Evolutionary conservation across 768 basidiomycete species (phyloP).

Genomic region (Strobilomyces confusus): DNA sequence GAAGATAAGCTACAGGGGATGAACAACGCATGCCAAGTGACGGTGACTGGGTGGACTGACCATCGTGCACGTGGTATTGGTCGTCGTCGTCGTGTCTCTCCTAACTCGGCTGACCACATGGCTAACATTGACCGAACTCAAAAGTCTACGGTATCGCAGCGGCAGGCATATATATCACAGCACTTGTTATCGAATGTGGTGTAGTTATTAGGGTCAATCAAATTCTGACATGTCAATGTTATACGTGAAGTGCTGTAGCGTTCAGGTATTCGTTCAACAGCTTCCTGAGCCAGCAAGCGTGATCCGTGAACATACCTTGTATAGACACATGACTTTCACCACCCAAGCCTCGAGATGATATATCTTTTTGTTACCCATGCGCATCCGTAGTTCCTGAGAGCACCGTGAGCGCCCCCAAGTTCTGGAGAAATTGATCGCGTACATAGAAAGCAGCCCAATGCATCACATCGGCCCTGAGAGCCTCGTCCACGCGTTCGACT

Average conservation of each 20-base stretch:
- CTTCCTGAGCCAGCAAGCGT: neutral
- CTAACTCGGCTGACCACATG: neutral
- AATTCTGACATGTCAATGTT: conserved; percentile 34
- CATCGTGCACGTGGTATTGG: conserved; percentile 24
- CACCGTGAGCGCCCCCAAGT: neutral
- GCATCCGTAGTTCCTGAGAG: conserved; percentile 87
- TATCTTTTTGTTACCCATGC: conserved; percentile 89
- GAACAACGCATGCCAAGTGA: neutral
- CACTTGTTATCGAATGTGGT: neutral
- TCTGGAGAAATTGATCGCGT: conserved; percentile 27
- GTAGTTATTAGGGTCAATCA: conserved; percentile 15
- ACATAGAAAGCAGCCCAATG: conserved; percentile 99
- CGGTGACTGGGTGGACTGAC: conserved; percentile 12
- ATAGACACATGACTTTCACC: conserved; percentile 90
- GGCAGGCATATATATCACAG: neutral
- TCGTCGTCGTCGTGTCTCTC: neutral
- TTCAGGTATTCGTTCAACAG: neutral
- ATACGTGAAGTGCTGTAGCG: conserved; percentile 29
- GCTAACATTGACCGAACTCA: neutral
- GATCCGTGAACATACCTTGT: conserved; percentile 53
- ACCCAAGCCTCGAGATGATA: conserved; percentile 98
- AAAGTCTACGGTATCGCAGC: neutral
- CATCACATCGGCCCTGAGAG: conserved; percentile 87
- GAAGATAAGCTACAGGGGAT: conserved; percentile 66
- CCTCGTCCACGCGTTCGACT: conserved; percentile 85